These are phyloP conservation scores for Trichoderma harzianum DNA, from an alignment of 2,329 filamentous ascomycete species.

Conservation along the genomic window DNA sequence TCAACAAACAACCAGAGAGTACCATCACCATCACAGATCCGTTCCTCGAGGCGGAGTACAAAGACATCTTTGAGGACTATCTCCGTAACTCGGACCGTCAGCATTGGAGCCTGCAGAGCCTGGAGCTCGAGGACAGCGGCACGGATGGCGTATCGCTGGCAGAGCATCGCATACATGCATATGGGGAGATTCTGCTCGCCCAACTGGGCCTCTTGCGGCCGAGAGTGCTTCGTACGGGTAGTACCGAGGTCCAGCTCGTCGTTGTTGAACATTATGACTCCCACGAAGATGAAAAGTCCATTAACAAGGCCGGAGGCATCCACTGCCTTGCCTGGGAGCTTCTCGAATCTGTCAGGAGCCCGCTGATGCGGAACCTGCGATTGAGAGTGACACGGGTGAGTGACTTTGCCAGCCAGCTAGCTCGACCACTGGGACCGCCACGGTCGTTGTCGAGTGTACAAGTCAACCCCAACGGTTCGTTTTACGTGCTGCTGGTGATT, in stretches of 20 bases:
- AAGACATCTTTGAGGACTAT: slow-evolving; percentile 27
- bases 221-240: slow-evolving; percentile 16
- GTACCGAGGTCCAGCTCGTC: slow-evolving; percentile 24
- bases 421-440: slow-evolving; percentile 4
- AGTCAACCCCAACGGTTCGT: slow-evolving; percentile 21
- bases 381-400: slow-evolving; percentile 27
- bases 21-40: slow-evolving; percentile 25
- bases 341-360: slow-evolving; percentile 23
- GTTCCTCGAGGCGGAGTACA: slow-evolving; percentile 26
- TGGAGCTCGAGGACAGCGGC: slow-evolving; percentile 18
- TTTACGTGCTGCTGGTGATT: slow-evolving; percentile 29
- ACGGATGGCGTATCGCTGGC: slow-evolving; percentile 19
- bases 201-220: slow-evolving; percentile 21
- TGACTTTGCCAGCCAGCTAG: slow-evolving; percentile 23
- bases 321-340: slow-evolving; percentile 31
- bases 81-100: slow-evolving; percentile 26
- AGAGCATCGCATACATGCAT: slow-evolving; percentile 24
- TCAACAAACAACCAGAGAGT: slow-evolving; percentile 21
- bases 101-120: slow-evolving; percentile 22
- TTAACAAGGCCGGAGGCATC: slow-evolving; percentile 18
- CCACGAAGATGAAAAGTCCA: neutral
- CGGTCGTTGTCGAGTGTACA: slow-evolving; percentile 23
- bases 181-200: slow-evolving; percentile 23
- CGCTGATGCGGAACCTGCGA: slow-evolving; percentile 22
- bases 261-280: slow-evolving; percentile 27